These are phyloP conservation scores for Penstemon newberryi DNA, from an alignment of 257 asterid species.

Conservation along the genomic window DNA sequence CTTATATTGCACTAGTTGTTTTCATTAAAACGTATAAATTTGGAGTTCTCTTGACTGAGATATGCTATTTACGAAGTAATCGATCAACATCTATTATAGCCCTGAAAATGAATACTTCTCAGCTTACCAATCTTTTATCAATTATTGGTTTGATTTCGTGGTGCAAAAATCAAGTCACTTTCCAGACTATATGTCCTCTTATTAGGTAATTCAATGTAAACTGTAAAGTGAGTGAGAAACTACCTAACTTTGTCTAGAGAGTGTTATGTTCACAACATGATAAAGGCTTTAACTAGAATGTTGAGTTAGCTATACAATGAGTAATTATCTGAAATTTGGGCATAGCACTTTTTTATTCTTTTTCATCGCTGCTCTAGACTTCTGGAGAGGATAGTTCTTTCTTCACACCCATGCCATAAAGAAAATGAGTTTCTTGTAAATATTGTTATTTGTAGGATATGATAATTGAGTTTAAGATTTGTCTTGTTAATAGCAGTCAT, in stretches of 20 bases:
- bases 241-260: constrained; percentile 5
- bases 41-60: background rate
- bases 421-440: background rate
- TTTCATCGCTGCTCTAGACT: too few species aligned
- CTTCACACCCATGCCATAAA: background rate
- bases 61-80: background rate
- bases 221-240: background rate
- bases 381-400: too few species aligned
- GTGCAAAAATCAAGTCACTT: constrained; percentile 19
- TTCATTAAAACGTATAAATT: too few species aligned
- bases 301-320: background rate
- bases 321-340: too few species aligned
- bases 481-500: too few species aligned
- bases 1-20: background rate
- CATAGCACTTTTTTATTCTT: too few species aligned
- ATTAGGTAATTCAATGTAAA: background rate
- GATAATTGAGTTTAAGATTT: too few species aligned
- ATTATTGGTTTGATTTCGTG: constrained; percentile 4
- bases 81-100: constrained; percentile 1
- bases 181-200: background rate
- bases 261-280: background rate
- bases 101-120: constrained; percentile 2
- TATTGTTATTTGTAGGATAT: too few species aligned
- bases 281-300: background rate
- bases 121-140: background rate